phyloP scores from a whole-genome alignment of 371 early-diverging fungal species.

The Mucor irregularis region DNA sequence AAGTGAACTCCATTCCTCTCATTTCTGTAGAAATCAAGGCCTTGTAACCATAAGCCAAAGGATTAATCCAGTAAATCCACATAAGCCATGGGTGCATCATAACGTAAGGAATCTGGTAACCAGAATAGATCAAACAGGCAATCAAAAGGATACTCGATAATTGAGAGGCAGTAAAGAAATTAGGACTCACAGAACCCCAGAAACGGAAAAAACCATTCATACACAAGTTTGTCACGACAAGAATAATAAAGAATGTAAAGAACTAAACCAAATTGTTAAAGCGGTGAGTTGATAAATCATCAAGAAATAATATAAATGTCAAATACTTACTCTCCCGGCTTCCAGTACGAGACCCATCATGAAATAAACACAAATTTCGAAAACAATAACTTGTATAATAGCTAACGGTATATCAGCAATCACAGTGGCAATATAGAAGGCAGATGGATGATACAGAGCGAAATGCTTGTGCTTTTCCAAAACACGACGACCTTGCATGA shows the following conservation, averaged over 20 bases:
- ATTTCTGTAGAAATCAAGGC: constrained; percentile 67
- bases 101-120: constrained; percentile 61
- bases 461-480: constrained; percentile 69
- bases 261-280: constrained; percentile 46
- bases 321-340: constrained; percentile 63
- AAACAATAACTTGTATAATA: constrained; percentile 38
- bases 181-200: constrained; percentile 51
- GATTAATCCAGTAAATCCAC: constrained; percentile 72
- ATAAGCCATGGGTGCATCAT: constrained; percentile 70
- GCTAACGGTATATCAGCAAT: constrained; percentile 47
- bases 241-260: constrained; percentile 50
- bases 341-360: constrained; percentile 54
- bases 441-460: constrained; percentile 68
- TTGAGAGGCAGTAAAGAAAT: constrained; percentile 57
- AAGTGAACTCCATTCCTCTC: constrained; percentile 33
- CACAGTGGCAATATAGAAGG: constrained; percentile 63
- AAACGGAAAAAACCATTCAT: constrained; percentile 51
- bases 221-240: constrained; percentile 47
- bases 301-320: constrained; percentile 54
- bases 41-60: constrained; percentile 65
- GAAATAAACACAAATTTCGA: constrained; percentile 55
- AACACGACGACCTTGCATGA: constrained; percentile 63
- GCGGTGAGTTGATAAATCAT: constrained; percentile 50
- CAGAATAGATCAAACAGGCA: constrained; percentile 59
- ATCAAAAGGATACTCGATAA: constrained; percentile 58